Percentiles rank a stretch among this genome's conserved stretches.
These are phyloP conservation scores for Penicillium sp. DNA, from an alignment of 2,329 filamentous ascomycete species.

Conservation along the genomic window DNA sequence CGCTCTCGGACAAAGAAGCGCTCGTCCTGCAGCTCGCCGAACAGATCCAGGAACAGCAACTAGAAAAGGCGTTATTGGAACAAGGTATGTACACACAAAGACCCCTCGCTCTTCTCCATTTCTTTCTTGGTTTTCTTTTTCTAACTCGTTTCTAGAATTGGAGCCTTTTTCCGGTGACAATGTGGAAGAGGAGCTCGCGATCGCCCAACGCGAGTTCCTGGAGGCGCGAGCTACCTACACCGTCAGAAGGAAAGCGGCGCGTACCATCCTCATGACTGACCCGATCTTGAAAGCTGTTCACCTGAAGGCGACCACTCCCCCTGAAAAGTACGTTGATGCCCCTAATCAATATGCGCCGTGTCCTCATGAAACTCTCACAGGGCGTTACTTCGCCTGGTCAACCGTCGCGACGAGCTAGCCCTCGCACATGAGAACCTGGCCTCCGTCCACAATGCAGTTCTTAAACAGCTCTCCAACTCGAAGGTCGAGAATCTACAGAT, in stretches of 20 bases:
- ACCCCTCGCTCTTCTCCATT: not conserved
- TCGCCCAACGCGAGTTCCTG: constrained; percentile 65
- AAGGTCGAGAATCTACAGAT: constrained; percentile 60
- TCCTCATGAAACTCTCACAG: constrained; percentile 44
- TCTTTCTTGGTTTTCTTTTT: constrained; percentile 1
- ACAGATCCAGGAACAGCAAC: constrained; percentile 66
- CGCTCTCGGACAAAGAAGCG: constrained; percentile 66
- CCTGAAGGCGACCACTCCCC: constrained; percentile 60
- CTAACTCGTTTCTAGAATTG: constrained; percentile 25
- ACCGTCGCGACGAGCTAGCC: constrained; percentile 67
- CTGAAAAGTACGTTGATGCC: constrained; percentile 61
- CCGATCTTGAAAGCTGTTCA: constrained; percentile 78
- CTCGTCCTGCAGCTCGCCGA: constrained; percentile 69
- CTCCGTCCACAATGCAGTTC: constrained; percentile 51
- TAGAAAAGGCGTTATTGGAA: constrained; percentile 68
- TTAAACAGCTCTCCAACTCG: constrained; percentile 55
- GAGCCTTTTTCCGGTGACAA: constrained; percentile 50
- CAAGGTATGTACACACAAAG: constrained; percentile 31
- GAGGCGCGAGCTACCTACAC: constrained; percentile 69
- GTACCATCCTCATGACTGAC: constrained; percentile 68
- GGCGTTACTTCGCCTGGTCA: constrained; percentile 65
- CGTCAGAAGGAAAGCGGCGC: constrained; percentile 67
- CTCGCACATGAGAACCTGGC: constrained; percentile 62
- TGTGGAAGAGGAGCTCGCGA: constrained; percentile 51
- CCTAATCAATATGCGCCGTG: not conserved